Conservation (phyloP, 2,329 filamentous ascomycete species). For the Xylariaceae sp. region DNA sequence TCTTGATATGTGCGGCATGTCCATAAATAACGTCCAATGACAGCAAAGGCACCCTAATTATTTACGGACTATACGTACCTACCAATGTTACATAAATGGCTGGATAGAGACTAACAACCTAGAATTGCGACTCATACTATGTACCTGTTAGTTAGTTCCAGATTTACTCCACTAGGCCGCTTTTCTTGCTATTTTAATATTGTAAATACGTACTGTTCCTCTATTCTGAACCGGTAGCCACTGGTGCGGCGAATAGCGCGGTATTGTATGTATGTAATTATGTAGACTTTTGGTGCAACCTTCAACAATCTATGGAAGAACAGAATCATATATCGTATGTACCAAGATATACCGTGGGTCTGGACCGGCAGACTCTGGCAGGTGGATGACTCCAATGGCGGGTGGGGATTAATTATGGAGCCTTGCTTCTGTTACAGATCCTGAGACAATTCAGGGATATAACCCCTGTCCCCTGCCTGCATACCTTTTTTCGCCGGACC, state of each 20-base stretch:
- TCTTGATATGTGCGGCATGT: background rate
- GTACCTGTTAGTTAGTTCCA: background rate
- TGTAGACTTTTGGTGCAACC: background rate
- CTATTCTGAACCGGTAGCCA: background rate
- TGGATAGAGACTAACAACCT: background rate
- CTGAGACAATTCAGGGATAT: constrained; percentile 26
- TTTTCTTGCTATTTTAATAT: background rate
- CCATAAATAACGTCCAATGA: background rate
- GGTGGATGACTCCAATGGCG: constrained; percentile 13
- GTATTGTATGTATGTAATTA: no score
- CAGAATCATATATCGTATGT: background rate
- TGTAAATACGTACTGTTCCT: background rate
- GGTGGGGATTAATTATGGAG: constrained; percentile 13
- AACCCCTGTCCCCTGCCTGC: constrained; percentile 26
- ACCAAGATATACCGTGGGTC: constrained; percentile 9
- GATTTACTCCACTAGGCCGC: background rate
- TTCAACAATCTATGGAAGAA: background rate
- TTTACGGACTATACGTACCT: background rate
- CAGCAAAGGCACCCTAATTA: background rate
- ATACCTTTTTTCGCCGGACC: constrained; percentile 24
- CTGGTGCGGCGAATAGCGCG: background rate
- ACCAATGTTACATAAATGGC: no score
- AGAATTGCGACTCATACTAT: background rate
- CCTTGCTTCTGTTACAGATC: constrained; percentile 26
- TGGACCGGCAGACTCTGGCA: constrained; percentile 17